phyloP scores from a whole-genome alignment of 768 basidiomycete genomes.

The Grammothele lineata region DNA sequence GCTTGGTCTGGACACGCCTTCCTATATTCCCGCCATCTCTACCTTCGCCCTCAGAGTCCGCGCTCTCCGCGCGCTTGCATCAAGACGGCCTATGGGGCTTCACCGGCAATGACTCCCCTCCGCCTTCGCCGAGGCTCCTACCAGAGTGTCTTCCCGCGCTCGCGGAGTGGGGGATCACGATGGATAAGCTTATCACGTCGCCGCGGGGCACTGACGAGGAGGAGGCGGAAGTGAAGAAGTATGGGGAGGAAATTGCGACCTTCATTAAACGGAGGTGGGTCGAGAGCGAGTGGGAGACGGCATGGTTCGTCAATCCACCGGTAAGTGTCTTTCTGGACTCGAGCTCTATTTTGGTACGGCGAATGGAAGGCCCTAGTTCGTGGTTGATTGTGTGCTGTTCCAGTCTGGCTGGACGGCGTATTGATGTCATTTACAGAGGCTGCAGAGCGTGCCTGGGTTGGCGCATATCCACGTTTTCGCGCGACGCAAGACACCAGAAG shows the following conservation, averaged over 20 bases:
- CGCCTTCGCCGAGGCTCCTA: constrained; percentile 57
- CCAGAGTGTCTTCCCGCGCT: constrained; percentile 56
- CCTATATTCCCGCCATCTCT: constrained; percentile 65
- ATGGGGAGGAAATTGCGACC: constrained; percentile 53
- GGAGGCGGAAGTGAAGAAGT: constrained; percentile 43
- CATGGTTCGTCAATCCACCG: constrained; percentile 89
- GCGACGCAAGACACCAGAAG: constrained; percentile 38
- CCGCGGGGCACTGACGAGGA: constrained; percentile 48
- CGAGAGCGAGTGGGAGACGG: constrained; percentile 80
- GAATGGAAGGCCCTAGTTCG: too few relatives aligned
- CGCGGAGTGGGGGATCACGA: constrained; percentile 66
- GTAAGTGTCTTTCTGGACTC: constrained; percentile 38
- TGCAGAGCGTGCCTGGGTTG: constrained; percentile 78
- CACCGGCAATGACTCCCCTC: constrained; percentile 52
- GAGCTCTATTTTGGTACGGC: too few relatives aligned
- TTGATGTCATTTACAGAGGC: constrained; percentile 42
- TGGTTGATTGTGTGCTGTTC: too few relatives aligned
- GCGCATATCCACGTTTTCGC: constrained; percentile 90
- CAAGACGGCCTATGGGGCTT: constrained; percentile 85
- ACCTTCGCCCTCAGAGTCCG: constrained; percentile 28
- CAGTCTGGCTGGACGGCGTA: neutral
- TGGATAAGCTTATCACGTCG: constrained; percentile 55
- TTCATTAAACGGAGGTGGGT: constrained; percentile 67
- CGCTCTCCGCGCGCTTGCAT: constrained; percentile 51
- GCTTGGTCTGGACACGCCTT: constrained; percentile 71